Evolutionary conservation across 208 protist genomes (phyloP).

Genomic region (Herpetomonas tarakana): DNA sequence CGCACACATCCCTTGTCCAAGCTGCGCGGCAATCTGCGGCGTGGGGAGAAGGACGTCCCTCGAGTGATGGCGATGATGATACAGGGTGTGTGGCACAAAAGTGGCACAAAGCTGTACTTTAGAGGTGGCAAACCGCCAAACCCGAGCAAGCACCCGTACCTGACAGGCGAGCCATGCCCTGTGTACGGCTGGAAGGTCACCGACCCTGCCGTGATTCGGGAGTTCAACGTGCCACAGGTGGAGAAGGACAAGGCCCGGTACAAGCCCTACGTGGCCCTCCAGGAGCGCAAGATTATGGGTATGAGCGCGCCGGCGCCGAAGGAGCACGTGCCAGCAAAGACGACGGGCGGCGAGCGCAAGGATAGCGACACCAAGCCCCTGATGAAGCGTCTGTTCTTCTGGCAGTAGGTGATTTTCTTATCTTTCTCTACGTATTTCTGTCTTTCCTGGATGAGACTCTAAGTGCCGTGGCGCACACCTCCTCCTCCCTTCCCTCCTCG

Average conservation of each 20-base stretch:
- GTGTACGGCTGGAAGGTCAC: constrained; percentile 88
- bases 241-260: constrained; percentile 74
- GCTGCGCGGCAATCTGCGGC: constrained; percentile 71
- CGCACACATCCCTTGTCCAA: constrained; percentile 78
- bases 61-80: constrained; percentile 89
- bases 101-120: constrained; percentile 86
- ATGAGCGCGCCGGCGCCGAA: constrained; percentile 9
- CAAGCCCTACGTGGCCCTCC: constrained; percentile 87
- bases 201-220: constrained; percentile 71
- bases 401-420: constrained; percentile 43
- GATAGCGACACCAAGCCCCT: constrained; percentile 59
- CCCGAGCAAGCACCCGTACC: constrained; percentile 82
- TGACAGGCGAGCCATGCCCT: constrained; percentile 89
- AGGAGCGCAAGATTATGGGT: constrained; percentile 82
- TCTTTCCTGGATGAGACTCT: no score
- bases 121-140: constrained; percentile 88
- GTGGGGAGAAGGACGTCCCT: constrained; percentile 53
- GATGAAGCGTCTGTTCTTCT: constrained; percentile 88
- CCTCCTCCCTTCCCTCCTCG: no score
- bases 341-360: constrained; percentile 3
- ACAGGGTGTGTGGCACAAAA: constrained; percentile 91
- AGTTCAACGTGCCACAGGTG: constrained; percentile 74
- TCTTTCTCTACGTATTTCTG: constrained; percentile 1
- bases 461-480: no score
- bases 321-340: constrained; percentile 8